A percentile compares a stretch with the other conserved stretches of the same genome.
Evolutionary conservation across 176 grass and related monocot species (phyloP).

Genomic region (Aegilops speltoides): DNA sequence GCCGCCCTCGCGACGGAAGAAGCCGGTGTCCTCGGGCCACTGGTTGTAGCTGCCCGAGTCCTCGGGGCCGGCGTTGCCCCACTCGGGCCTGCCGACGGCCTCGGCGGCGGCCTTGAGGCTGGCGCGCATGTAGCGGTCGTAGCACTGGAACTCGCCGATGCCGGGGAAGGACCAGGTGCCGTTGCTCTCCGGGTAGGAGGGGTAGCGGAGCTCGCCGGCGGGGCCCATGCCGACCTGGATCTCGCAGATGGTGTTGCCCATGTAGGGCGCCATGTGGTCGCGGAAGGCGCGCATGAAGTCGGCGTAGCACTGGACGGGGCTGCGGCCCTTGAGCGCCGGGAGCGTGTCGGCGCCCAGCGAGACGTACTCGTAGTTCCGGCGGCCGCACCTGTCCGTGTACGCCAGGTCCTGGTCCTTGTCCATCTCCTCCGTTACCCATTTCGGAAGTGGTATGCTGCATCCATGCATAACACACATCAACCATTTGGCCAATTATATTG

Average conservation of each 20-base stretch:
- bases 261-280: conserved; percentile 42
- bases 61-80: conserved; percentile 45
- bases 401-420: conserved; percentile 60
- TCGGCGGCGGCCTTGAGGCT: conserved; percentile 50
- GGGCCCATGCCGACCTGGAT: conserved; percentile 81
- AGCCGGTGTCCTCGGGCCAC: conserved; percentile 53
- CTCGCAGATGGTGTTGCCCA: conserved; percentile 66
- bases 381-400: conserved; percentile 65
- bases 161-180: conserved; percentile 70
- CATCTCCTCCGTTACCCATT: conserved; percentile 69
- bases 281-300: conserved; percentile 82
- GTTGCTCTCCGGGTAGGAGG: conserved; percentile 62
- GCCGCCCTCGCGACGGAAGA: conserved; percentile 60
- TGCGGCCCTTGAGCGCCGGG: conserved; percentile 60
- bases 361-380: conserved; percentile 67
- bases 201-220: conserved; percentile 69
- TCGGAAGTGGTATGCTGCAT: conserved; percentile 60
- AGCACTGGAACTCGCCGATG: conserved; percentile 71
- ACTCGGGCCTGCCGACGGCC: conserved; percentile 47
- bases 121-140: conserved; percentile 56
- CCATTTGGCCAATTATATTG: too few relatives aligned
- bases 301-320: conserved; percentile 63
- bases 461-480: too few relatives aligned
- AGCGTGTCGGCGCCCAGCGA: conserved; percentile 61
- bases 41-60: conserved; percentile 58